A percentile compares a stretch with the other conserved stretches of the same genome.
phyloP scores from a whole-genome alignment of 129 eudicot genomes.

The Helichrysum umbraculigerum region DNA sequence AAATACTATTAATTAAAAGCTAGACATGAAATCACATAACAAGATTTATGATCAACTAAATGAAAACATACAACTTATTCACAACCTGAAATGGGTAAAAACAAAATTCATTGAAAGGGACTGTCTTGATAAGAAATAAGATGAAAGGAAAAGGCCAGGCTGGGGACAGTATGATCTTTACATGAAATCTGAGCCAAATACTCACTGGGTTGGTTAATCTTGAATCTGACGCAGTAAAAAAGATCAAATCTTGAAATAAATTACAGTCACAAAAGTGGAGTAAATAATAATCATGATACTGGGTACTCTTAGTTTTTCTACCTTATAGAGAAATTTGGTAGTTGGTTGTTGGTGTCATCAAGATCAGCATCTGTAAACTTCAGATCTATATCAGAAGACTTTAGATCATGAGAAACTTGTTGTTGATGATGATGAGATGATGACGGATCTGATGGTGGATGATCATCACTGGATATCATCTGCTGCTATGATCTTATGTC shows the following conservation, averaged over 20 bases:
- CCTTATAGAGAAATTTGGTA: constrained; percentile 73
- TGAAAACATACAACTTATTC: constrained; percentile 19
- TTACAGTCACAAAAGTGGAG: constrained; percentile 26
- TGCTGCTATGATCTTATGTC: constrained; percentile 64
- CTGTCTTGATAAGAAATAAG: constrained; percentile 19
- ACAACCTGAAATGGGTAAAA: constrained; percentile 15
- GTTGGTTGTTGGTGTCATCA: constrained; percentile 39
- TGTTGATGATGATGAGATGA: constrained; percentile 36
- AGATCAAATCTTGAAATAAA: constrained; percentile 23
- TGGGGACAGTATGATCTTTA: constrained; percentile 34
- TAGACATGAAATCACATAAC: constrained; percentile 42
- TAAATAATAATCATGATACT: constrained; percentile 14
- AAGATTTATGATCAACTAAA: constrained; percentile 10
- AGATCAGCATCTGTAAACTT: constrained; percentile 37
- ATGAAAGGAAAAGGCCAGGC: constrained; percentile 13
- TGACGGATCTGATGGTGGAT: constrained; percentile 66
- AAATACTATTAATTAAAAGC: constrained; percentile 14
- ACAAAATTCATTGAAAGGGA: not conserved
- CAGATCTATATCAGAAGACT: constrained; percentile 43
- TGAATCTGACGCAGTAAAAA: constrained; percentile 50
- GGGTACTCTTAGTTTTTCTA: constrained; percentile 27
- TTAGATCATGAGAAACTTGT: constrained; percentile 43
- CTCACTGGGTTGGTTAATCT: constrained; percentile 24
- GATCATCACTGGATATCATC: constrained; percentile 93
- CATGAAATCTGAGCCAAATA: constrained; percentile 40